Conservation (phyloP, 768 basidiomycete species). For the Naganishia antarctica region DNA sequence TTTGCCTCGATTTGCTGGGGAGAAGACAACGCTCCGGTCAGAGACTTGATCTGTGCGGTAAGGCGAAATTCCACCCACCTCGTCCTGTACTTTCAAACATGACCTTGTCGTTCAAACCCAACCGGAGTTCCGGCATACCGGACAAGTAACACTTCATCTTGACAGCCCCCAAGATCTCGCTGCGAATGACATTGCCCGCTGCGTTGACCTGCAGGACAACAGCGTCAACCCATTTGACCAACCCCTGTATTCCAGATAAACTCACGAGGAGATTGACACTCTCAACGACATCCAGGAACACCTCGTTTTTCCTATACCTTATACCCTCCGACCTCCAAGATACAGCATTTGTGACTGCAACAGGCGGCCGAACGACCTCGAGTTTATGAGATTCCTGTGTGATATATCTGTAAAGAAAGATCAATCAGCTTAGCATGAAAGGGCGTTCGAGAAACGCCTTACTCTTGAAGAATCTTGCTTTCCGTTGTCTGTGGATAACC, state of each 20-base stretch:
- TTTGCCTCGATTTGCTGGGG: constrained; percentile 79
- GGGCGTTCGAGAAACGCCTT: constrained; percentile 50
- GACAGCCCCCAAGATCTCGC: constrained; percentile 94
- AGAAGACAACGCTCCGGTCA: background rate
- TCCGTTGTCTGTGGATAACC: constrained; percentile 98
- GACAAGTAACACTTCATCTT: constrained; percentile 99
- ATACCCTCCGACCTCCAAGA: constrained; percentile 98
- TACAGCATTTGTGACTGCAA: constrained; percentile 96
- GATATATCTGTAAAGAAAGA: constrained; percentile 64
- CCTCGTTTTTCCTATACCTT: constrained; percentile 96
- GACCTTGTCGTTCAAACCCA: constrained; percentile 97
- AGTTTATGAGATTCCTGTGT: constrained; percentile 98
- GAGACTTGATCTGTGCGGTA: too few relatives aligned
- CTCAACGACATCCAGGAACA: constrained; percentile 97
- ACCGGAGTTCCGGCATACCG: constrained; percentile 95
- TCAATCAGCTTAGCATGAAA: constrained; percentile 12
- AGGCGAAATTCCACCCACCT: constrained; percentile 58
- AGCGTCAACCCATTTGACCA: too few relatives aligned
- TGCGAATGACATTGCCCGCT: constrained; percentile 91
- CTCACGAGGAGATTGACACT: constrained; percentile 89
- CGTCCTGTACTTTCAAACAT: constrained; percentile 98
- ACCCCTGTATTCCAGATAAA: too few relatives aligned
- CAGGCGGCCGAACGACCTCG: constrained; percentile 84
- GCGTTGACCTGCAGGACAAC: constrained; percentile 91
- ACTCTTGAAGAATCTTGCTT: constrained; percentile 96